A percentile compares a stretch with the other conserved stretches of the same genome.
Evolutionary conservation across 169 alveolate genomes (phyloP).

Genomic region (Babesia caballi): DNA sequence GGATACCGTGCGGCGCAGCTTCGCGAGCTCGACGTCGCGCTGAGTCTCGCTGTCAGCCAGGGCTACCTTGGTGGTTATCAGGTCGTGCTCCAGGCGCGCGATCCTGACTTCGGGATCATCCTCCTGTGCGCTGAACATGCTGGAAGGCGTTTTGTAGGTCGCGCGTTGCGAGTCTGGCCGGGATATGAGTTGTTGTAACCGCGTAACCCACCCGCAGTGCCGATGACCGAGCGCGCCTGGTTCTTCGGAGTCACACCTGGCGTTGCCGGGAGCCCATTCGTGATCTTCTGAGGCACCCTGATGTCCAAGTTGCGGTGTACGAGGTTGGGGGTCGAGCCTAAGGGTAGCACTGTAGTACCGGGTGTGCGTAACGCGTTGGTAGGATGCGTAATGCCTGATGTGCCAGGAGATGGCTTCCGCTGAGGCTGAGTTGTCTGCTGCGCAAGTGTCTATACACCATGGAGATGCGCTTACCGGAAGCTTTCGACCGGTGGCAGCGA

Average conservation of each 20-base stretch:
- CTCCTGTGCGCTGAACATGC: background rate
- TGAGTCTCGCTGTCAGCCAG: conserved; percentile 67
- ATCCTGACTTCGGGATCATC: conserved; percentile 13
- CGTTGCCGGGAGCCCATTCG: background rate
- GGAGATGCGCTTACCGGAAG: no score
- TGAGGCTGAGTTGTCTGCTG: no score
- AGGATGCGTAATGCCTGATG: no score
- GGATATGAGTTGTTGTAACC: background rate
- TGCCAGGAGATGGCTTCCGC: no score
- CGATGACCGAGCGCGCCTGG: background rate
- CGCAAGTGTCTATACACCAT: no score
- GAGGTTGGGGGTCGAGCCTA: background rate
- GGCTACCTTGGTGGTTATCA: conserved; percentile 57
- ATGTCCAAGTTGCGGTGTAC: background rate
- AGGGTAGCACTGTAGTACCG: conserved; percentile 6
- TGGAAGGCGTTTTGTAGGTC: background rate
- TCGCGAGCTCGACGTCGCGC: conserved; percentile 43
- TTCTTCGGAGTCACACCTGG: background rate
- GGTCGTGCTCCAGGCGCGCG: conserved; percentile 42
- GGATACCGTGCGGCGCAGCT: background rate
- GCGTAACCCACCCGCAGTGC: background rate
- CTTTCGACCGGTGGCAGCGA: no score
- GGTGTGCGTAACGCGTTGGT: conserved; percentile 3
- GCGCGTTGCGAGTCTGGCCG: background rate
- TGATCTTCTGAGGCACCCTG: background rate